Percentiles rank a stretch among this genome's conserved stretches.
Conservation (phyloP, 352 stramenopile species). For the Phytophthora brassicae region DNA sequence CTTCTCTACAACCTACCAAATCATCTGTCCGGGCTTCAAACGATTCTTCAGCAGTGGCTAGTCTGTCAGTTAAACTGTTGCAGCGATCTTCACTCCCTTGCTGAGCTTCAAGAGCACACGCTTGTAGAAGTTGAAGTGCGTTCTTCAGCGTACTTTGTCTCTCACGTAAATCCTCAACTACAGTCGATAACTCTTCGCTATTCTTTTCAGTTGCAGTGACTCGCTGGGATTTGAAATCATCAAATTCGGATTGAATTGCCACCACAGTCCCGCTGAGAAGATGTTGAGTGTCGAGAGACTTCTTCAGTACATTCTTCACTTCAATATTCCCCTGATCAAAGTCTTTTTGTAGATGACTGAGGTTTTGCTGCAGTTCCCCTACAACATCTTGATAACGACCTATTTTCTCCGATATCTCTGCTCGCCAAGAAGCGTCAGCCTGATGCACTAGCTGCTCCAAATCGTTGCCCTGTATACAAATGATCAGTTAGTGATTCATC, state of each 20-base stretch:
- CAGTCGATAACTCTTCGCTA: slow-evolving; percentile 9
- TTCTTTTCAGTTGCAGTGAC: slow-evolving; percentile 1
- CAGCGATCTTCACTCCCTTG: slow-evolving; percentile 34
- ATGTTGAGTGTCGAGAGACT: slow-evolving; percentile 63
- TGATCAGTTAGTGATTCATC: not conserved
- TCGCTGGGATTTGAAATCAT: slow-evolving; percentile 32
- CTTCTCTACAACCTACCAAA: slow-evolving; percentile 34
- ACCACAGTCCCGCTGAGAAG: slow-evolving; percentile 60
- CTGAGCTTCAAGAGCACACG: slow-evolving; percentile 44
- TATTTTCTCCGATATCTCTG: slow-evolving; percentile 16
- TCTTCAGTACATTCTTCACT: slow-evolving; percentile 47
- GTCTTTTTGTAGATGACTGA: slow-evolving; percentile 15
- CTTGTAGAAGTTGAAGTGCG: slow-evolving; percentile 49
- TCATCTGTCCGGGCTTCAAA: slow-evolving; percentile 51
- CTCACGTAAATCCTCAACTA: slow-evolving; percentile 49
- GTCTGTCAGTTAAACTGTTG: slow-evolving; percentile 31
- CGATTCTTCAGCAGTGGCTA: slow-evolving; percentile 46
- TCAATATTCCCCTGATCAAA: slow-evolving; percentile 38
- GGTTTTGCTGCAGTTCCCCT: slow-evolving; percentile 28
- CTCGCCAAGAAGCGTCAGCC: slow-evolving; percentile 26
- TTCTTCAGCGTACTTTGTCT: slow-evolving; percentile 51
- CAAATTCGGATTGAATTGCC: slow-evolving; percentile 53
- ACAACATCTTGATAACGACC: slow-evolving; percentile 4
- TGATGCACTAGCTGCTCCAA: slow-evolving; percentile 33
- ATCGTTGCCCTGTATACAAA: slow-evolving; percentile 27